Base-by-base conservation (phyloP, 2,329 filamentous ascomycete genomes). In the Phialophora verrucosa region DNA sequence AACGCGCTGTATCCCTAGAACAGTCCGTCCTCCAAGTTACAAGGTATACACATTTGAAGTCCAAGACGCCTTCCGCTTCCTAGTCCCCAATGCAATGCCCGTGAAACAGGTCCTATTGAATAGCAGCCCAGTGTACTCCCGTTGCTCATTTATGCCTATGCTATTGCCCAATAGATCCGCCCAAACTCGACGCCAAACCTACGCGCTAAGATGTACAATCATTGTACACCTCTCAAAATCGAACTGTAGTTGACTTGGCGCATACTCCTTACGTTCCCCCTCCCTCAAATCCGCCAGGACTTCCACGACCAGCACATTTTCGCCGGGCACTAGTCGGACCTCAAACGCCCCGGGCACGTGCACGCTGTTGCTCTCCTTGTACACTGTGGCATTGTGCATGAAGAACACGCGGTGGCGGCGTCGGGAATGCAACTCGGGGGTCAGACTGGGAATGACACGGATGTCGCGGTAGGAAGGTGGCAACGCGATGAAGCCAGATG, bases 251-350 rank as follows among this genome's bases (percentile, higher is more conserved):
- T 86, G 88, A 29, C 83, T 83, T 0, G 64, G 63, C 17, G 83
- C 80, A 44, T 84, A 79, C 67, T 84, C 87, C 74, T 77, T 73
- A 32, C 87, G 82, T 23, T 83, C 85, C 73, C 83, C 86, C 0
- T 85, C 87, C 69, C 61, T 69, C 51, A 91, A 83, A 6, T 89
- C 88, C 0, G 90, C 91, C 69, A 93, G 87, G 65, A 94, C 83
- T 73, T 94, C 90, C 7, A 96, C 84, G 72, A 93, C 90, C 59
- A 97, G 85, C 54, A 89, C 85, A 72, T 95, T 96, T 59, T 92
- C 84, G 6, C 92, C 92, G 1, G 86, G 84, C 29, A 86, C 84
- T 31, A 97, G 80, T 59, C 86, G 86, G 7, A 88, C 85, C 72
- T 97, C 93, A 72, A 92, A 97, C 0, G 90, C 80, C n/a, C 89